Percentiles rank a stretch among this genome's conserved stretches.
These are phyloP conservation scores for Aspergillus hiratsukae DNA, from an alignment of 2,329 filamentous ascomycete genomes.

Conservation along the genomic window DNA sequence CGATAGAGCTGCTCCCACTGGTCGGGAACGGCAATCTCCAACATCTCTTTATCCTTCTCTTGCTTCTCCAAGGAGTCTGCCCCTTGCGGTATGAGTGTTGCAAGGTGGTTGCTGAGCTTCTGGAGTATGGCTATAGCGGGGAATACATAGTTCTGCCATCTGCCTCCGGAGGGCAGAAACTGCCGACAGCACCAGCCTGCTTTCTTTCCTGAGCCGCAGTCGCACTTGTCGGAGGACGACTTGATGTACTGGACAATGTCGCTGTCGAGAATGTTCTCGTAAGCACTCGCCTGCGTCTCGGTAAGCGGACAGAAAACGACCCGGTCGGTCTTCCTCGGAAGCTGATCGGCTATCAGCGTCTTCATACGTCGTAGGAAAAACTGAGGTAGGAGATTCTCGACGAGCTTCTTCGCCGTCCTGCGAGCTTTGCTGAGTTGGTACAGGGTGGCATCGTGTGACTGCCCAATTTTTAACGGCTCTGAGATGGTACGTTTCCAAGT, in stretches of 20 bases:
- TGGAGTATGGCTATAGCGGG: slow-evolving; percentile 77
- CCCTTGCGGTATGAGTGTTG: slow-evolving; percentile 68
- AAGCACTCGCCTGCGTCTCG: slow-evolving; percentile 72
- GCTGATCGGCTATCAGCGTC: slow-evolving; percentile 80
- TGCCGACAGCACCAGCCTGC: slow-evolving; percentile 77
- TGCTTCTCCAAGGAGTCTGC: slow-evolving; percentile 68
- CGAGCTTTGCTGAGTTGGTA: slow-evolving; percentile 76
- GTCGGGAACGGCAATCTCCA: slow-evolving; percentile 70
- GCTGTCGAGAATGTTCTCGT: slow-evolving; percentile 74
- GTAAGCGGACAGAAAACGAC: slow-evolving; percentile 95
- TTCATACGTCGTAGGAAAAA: slow-evolving; percentile 95
- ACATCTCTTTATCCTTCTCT: slow-evolving; percentile 67
- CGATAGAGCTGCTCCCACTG: slow-evolving; percentile 70
- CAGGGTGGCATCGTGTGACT: slow-evolving; percentile 85
- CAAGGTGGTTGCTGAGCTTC: slow-evolving; percentile 90
- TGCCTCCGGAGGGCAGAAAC: slow-evolving; percentile 55
- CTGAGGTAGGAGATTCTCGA: slow-evolving; percentile 77
- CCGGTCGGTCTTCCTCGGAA: slow-evolving; percentile 90
- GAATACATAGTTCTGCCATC: slow-evolving; percentile 77
- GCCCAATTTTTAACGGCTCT: slow-evolving; percentile 76
- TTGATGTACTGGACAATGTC: slow-evolving; percentile 67
- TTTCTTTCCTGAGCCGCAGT: slow-evolving; percentile 64
- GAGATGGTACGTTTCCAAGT: slow-evolving; percentile 78
- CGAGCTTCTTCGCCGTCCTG: slow-evolving; percentile 76
- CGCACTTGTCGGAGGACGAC: slow-evolving; percentile 62